phyloP scores from a whole-genome alignment of 768 basidiomycete genomes.

The Dacryopinax spathularia region DNA sequence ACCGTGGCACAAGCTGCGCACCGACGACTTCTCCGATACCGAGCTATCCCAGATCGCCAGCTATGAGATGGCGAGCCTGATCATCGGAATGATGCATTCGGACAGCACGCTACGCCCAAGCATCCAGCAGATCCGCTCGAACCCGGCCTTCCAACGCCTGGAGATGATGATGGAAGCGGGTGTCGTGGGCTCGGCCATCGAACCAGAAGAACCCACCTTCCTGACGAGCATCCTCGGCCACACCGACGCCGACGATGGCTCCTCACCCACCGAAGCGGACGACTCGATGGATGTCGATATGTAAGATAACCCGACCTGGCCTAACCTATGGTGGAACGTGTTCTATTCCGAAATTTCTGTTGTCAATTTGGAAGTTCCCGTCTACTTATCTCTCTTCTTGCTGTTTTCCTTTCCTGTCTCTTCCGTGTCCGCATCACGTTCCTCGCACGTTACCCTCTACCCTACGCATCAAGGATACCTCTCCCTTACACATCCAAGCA shows the following conservation, averaged over 20 bases:
- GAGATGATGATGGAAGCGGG: slow-evolving; percentile 44
- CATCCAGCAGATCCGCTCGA: slow-evolving; percentile 41
- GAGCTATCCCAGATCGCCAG: slow-evolving; percentile 37
- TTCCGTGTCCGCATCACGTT: too few relatives aligned
- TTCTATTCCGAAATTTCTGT: neutral
- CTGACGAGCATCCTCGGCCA: neutral
- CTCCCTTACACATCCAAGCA: neutral
- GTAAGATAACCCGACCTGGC: neutral
- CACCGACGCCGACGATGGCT: too few relatives aligned
- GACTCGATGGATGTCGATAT: neutral
- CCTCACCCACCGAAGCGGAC: neutral
- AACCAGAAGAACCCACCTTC: neutral
- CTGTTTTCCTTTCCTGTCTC: neutral
- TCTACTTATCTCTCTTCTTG: neutral
- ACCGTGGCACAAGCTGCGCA: slow-evolving; percentile 83
- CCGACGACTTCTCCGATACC: slow-evolving; percentile 81
- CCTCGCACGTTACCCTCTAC: too few relatives aligned
- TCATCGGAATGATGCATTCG: slow-evolving; percentile 64
- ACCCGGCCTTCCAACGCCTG: slow-evolving; percentile 51
- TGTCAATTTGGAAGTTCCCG: neutral
- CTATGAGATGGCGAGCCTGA: slow-evolving; percentile 48
- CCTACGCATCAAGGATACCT: neutral
- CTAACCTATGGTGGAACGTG: too few relatives aligned
- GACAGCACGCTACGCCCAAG: slow-evolving; percentile 47
- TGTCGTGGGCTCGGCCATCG: neutral